Conservation (phyloP, 2,329 filamentous ascomycete genomes). For the Colletotrichum sp. region DNA sequence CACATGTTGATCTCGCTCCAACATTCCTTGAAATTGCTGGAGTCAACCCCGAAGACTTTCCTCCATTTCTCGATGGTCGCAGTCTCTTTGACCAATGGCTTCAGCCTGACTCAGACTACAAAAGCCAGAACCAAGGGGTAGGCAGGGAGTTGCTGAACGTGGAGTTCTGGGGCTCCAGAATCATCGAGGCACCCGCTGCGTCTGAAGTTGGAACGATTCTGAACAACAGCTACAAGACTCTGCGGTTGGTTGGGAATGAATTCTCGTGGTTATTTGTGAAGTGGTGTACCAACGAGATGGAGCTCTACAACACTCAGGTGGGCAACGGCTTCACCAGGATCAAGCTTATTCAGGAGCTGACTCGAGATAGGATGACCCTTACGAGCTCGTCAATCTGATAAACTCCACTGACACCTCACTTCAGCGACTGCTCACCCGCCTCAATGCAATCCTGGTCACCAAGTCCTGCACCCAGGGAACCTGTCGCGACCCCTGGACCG, state of each 20-base stretch:
- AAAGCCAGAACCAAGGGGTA: slow-evolving; percentile 6
- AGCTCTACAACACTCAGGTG: slow-evolving; percentile 33
- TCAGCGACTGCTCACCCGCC: slow-evolving; percentile 6
- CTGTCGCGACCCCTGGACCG: slow-evolving; percentile 27
- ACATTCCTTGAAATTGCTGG: slow-evolving; percentile 32
- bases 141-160: slow-evolving; percentile 29
- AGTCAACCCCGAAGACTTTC: slow-evolving; percentile 16
- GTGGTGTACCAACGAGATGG: slow-evolving; percentile 33
- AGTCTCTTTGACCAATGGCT: slow-evolving; percentile 31
- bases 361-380: slow-evolving; percentile 23
- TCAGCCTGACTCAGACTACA: slow-evolving; percentile 11
- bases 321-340: not conserved
- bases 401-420: not conserved
- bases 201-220: slow-evolving; percentile 21
- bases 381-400: slow-evolving; percentile 29
- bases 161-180: slow-evolving; percentile 30
- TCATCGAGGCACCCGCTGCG: slow-evolving; percentile 1
- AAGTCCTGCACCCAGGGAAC: slow-evolving; percentile 28
- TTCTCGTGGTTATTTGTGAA: slow-evolving; percentile 27
- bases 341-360: not conserved
- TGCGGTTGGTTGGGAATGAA: slow-evolving; percentile 28
- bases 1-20: slow-evolving; percentile 31
- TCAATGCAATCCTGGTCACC: slow-evolving; percentile 29
- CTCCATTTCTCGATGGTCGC: slow-evolving; percentile 27
- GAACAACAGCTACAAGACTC: slow-evolving; percentile 32